Percentiles rank a stretch among this genome's conserved stretches.
These are phyloP conservation scores for Choiromyces venosus DNA, from an alignment of 495 filamentous ascomycete genomes.

Conservation along the genomic window DNA sequence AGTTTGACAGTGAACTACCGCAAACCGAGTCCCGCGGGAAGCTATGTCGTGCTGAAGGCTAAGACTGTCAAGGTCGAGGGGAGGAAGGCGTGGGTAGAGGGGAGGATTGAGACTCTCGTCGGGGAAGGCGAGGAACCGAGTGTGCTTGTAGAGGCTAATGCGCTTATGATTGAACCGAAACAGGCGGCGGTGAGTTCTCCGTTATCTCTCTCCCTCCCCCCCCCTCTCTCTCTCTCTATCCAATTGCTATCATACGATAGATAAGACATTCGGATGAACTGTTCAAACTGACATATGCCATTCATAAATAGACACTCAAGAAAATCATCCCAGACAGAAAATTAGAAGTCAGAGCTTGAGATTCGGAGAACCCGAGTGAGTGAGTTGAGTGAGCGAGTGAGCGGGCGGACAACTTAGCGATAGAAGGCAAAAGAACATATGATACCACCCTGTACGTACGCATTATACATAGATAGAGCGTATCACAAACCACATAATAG, in stretches of 20 bases:
- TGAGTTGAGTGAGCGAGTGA: too few species aligned
- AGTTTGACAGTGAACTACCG: constrained; percentile 87
- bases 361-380: not conserved
- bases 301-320: not conserved
- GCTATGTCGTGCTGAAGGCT: constrained; percentile 72
- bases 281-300: not conserved
- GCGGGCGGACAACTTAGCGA: not conserved
- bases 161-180: constrained; percentile 84
- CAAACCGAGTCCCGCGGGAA: constrained; percentile 67
- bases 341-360: not conserved
- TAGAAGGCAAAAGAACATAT: not conserved
- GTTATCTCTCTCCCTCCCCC: too few species aligned
- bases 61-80: constrained; percentile 84
- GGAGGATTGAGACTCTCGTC: constrained; percentile 76
- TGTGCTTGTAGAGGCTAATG: constrained; percentile 71
- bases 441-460: not conserved
- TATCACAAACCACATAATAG: not conserved
- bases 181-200: constrained; percentile 57
- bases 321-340: not conserved
- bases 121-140: constrained; percentile 55
- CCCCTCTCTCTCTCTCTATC: too few species aligned
- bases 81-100: constrained; percentile 93
- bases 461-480: not conserved
- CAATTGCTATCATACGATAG: not conserved
- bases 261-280: not conserved